Conservation (phyloP, 176 grass and related monocot species). For the Oropetium thomaeum region DNA sequence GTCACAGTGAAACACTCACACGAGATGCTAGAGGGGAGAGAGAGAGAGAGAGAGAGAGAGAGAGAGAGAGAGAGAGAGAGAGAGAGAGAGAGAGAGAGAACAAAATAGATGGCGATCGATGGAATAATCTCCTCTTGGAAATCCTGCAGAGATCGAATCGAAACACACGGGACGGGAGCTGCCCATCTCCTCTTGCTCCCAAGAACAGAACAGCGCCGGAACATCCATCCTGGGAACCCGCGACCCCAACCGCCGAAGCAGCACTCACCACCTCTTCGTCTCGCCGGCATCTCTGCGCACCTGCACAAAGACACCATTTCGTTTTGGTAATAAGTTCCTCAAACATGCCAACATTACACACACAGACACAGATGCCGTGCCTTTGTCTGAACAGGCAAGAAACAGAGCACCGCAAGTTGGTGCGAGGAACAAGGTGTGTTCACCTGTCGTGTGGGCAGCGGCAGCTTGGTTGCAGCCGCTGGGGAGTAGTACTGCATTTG, state of each 20-base stretch:
- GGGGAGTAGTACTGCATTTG: constrained; percentile 49
- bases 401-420: neutral
- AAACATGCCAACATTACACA: neutral
- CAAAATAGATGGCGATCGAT: constrained; percentile 10
- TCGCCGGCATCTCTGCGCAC: constrained; percentile 49
- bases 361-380: too few relatives aligned
- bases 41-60: neutral
- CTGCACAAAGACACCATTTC: constrained; percentile 27
- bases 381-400: neutral
- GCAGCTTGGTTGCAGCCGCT: constrained; percentile 49
- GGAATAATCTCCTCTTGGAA: constrained; percentile 51
- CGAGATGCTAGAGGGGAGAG: neutral
- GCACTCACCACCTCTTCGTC: constrained; percentile 47
- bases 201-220: constrained; percentile 7
- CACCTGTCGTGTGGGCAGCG: constrained; percentile 56
- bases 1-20: constrained; percentile 34
- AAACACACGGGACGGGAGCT: constrained; percentile 4
- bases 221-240: neutral
- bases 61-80: neutral
- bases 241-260: neutral
- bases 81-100: neutral
- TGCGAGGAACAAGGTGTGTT: neutral
- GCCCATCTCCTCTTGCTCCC: constrained; percentile 22
- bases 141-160: constrained; percentile 28
- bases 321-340: neutral